phyloP scores from a whole-genome alignment of 768 basidiomycete species.

The Hypsizygus marmoreus region DNA sequence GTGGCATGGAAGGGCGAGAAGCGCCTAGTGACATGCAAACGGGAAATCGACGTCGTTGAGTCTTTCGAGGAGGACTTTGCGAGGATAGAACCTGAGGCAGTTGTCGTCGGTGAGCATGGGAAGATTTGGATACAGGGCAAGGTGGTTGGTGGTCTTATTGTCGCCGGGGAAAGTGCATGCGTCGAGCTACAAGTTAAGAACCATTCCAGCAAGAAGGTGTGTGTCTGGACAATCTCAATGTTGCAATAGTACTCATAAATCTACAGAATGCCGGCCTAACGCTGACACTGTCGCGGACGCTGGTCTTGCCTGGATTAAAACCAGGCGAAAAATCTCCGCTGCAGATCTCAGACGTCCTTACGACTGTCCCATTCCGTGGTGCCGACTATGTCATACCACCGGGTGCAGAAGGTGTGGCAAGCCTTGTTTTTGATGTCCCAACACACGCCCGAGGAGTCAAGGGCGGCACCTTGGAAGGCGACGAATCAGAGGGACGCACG shows the following conservation, averaged over 20 bases:
- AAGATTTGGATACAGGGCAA: constrained; percentile 77
- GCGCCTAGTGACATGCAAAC: constrained; percentile 63
- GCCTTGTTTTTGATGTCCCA: constrained; percentile 81
- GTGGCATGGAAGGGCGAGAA: constrained; percentile 78
- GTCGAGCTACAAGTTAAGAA: constrained; percentile 83
- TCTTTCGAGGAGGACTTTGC: constrained; percentile 40
- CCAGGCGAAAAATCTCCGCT: constrained; percentile 47
- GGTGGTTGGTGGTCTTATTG: constrained; percentile 60
- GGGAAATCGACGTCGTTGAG: constrained; percentile 67
- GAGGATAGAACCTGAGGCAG: constrained; percentile 52
- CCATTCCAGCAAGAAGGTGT: constrained; percentile 77
- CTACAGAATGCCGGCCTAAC: constrained; percentile 68
- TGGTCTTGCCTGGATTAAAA: constrained; percentile 52
- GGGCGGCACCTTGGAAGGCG: constrained; percentile 63
- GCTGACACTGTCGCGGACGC: constrained; percentile 58
- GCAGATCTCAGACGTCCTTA: constrained; percentile 67
- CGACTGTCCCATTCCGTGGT: constrained; percentile 70
- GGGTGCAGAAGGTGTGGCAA: constrained; percentile 76
- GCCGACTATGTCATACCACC: constrained; percentile 75
- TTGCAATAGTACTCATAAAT: neutral
- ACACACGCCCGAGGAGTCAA: constrained; percentile 61
- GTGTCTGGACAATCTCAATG: constrained; percentile 2
- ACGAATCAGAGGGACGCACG: constrained; percentile 33
- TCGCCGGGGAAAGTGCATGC: constrained; percentile 71
- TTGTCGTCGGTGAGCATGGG: constrained; percentile 74